These are phyloP conservation scores for Trichoderma guizhouense DNA, from an alignment of 2,329 filamentous ascomycete genomes.

Conservation along the genomic window DNA sequence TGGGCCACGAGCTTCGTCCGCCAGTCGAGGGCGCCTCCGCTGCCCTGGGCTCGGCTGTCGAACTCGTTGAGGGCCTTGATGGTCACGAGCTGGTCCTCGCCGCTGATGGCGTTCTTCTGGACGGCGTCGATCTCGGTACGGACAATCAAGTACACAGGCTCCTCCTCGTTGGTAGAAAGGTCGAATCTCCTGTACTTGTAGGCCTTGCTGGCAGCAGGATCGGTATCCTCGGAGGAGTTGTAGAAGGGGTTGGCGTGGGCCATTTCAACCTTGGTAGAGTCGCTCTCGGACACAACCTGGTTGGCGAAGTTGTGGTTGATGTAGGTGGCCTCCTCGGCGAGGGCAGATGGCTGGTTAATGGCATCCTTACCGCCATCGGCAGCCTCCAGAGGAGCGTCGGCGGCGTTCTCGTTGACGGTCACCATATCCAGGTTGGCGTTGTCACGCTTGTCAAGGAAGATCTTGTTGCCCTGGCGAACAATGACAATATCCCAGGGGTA, in stretches of 20 bases:
- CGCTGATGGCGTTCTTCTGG: slow-evolving; percentile 88
- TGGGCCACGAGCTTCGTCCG: slow-evolving; percentile 89
- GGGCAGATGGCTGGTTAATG: slow-evolving; percentile 88
- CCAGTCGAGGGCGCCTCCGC: slow-evolving; percentile 95
- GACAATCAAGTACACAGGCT: slow-evolving; percentile 88
- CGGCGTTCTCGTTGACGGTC: slow-evolving; percentile 97
- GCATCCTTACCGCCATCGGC: slow-evolving; percentile 89
- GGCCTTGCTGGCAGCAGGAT: slow-evolving; percentile 89
- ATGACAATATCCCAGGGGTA: slow-evolving; percentile 99
- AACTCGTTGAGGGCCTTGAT: slow-evolving; percentile 99
- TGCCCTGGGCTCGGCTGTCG: slow-evolving; percentile 94
- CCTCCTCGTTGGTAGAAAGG: slow-evolving; percentile 88
- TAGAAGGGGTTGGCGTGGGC: slow-evolving; percentile 94
- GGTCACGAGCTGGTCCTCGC: slow-evolving; percentile 86
- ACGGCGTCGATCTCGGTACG: slow-evolving; percentile 94
- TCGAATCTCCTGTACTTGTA: slow-evolving; percentile 99
- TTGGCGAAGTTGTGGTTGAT: slow-evolving; percentile 99
- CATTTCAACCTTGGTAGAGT: slow-evolving; percentile 77
- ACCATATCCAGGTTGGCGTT: slow-evolving; percentile 94
- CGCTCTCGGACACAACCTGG: slow-evolving; percentile 85
- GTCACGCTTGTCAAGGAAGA: slow-evolving; percentile 98
- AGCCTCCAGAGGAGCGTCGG: slow-evolving; percentile 87
- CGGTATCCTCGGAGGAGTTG: slow-evolving; percentile 86
- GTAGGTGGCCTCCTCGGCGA: slow-evolving; percentile 96
- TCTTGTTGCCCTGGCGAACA: slow-evolving; percentile 86